phyloP scores from a whole-genome alignment of 2,329 filamentous ascomycete species.

The Apiospora saccharicola region DNA sequence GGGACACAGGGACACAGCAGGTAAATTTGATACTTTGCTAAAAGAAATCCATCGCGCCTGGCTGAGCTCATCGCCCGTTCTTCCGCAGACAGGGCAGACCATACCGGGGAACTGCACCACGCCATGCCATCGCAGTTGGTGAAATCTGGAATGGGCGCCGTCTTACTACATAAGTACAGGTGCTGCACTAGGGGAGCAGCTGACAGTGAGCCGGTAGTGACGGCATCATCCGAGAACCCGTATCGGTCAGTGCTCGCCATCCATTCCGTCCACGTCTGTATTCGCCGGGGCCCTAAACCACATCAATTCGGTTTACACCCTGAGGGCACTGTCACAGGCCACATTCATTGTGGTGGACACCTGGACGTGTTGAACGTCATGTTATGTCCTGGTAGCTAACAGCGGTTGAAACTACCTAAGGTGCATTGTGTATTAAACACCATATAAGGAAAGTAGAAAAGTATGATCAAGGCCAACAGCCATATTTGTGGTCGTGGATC shows the following conservation, averaged over 20 bases:
- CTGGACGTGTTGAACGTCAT: not conserved
- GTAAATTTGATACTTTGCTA: slow-evolving; percentile 15
- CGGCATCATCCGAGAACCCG: slow-evolving; percentile 16
- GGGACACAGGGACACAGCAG: slow-evolving; percentile 20
- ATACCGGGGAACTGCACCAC: slow-evolving; percentile 8
- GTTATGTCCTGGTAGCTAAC: not conserved
- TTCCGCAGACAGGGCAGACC: slow-evolving; percentile 11
- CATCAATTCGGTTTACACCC: not conserved
- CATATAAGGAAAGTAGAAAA: not conserved
- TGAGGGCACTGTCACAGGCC: not conserved
- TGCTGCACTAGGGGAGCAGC: slow-evolving; percentile 13
- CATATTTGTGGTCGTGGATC: not conserved
- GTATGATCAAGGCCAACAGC: too few relatives aligned
- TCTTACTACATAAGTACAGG: slow-evolving; percentile 2
- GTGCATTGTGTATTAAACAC: not conserved
- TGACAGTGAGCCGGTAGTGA: slow-evolving; percentile 13
- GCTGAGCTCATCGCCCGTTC: slow-evolving; percentile 2
- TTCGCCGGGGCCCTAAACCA: not conserved
- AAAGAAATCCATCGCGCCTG: slow-evolving; percentile 9
- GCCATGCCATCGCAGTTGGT: slow-evolving; percentile 11
- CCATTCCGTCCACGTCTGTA: not conserved
- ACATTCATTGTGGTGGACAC: not conserved
- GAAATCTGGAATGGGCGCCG: slow-evolving; percentile 1
- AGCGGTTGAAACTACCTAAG: not conserved
- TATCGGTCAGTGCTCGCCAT: not conserved